These are phyloP conservation scores for Xylaria sp. DNA, from an alignment of 2,329 filamentous ascomycete genomes.

Conservation along the genomic window DNA sequence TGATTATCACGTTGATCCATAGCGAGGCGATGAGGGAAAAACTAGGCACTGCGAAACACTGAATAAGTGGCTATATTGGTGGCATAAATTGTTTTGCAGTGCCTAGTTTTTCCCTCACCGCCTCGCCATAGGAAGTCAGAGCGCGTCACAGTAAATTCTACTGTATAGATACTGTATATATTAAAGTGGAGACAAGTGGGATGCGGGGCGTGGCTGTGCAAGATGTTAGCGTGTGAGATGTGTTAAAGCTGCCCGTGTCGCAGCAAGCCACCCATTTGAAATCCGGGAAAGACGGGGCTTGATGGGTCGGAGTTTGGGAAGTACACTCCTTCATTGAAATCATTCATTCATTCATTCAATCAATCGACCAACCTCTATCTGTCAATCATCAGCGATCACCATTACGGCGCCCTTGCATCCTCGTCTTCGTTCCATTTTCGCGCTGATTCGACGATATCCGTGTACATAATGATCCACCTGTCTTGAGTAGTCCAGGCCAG, in stretches of 20 bases:
- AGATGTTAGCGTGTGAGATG: not conserved
- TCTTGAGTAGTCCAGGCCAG: slow-evolving; percentile 3
- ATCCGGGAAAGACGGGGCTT: slow-evolving; percentile 28
- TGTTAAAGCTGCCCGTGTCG: not conserved
- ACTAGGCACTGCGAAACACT: no score
- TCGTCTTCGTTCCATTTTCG: not conserved
- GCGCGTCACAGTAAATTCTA: not conserved
- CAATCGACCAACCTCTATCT: slow-evolving; percentile 6
- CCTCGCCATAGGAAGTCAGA: not conserved
- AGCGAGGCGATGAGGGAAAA: no score
- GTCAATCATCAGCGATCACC: slow-evolving; percentile 4
- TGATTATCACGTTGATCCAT: no score
- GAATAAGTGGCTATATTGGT: no score
- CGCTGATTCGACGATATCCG: not conserved
- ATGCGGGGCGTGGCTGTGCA: slow-evolving; percentile 16
- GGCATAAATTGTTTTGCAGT: no score
- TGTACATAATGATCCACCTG: slow-evolving; percentile 22
- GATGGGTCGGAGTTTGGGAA: not conserved
- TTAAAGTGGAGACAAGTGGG: not conserved
- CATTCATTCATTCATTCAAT: slow-evolving; percentile 16
- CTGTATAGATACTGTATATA: not conserved
- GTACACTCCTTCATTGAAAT: slow-evolving; percentile 5
- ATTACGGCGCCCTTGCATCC: not conserved
- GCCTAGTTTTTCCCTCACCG: no score
- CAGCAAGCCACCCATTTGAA: slow-evolving; percentile 33